phyloP scores from a whole-genome alignment of 2,329 filamentous ascomycete species.

The Colletotrichum musae region DNA sequence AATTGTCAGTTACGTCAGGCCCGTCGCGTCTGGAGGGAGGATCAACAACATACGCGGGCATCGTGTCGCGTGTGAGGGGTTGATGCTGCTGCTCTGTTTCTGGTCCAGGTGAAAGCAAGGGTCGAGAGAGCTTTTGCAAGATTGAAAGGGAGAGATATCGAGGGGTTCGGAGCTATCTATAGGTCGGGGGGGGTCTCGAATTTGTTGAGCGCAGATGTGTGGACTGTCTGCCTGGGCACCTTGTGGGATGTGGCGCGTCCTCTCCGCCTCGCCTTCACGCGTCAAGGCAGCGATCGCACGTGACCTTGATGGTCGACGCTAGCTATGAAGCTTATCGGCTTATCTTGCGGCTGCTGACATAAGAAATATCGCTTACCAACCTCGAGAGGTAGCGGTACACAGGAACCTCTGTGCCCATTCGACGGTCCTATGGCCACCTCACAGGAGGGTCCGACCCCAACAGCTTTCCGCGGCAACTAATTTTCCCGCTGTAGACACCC shows the following conservation, averaged over 20 bases:
- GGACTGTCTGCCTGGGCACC: constrained; percentile 6
- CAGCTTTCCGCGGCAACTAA: constrained; percentile 2
- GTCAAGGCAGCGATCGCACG: constrained; percentile 37
- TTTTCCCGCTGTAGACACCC: background rate
- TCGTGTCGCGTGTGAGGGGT: constrained; percentile 43
- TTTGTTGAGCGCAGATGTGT: background rate
- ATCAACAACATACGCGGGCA: constrained; percentile 60
- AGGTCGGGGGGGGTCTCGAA: background rate
- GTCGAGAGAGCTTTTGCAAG: background rate
- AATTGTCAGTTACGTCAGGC: constrained; percentile 22
- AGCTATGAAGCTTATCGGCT: background rate
- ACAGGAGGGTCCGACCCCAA: too few species aligned
- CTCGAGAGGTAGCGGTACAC: background rate
- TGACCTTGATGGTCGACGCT: constrained; percentile 6
- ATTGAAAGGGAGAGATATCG: background rate
- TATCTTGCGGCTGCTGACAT: background rate
- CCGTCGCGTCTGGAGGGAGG: background rate
- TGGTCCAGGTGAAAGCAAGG: background rate
- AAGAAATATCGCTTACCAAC: background rate
- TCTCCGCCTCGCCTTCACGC: constrained; percentile 20
- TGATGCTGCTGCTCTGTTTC: background rate
- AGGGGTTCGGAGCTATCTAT: background rate
- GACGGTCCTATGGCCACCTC: too few species aligned
- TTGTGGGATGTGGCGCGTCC: constrained; percentile 25
- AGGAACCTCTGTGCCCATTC: background rate